These are phyloP conservation scores for Thymus quinquecostatus DNA, from an alignment of 257 asterid species.

Conservation along the genomic window DNA sequence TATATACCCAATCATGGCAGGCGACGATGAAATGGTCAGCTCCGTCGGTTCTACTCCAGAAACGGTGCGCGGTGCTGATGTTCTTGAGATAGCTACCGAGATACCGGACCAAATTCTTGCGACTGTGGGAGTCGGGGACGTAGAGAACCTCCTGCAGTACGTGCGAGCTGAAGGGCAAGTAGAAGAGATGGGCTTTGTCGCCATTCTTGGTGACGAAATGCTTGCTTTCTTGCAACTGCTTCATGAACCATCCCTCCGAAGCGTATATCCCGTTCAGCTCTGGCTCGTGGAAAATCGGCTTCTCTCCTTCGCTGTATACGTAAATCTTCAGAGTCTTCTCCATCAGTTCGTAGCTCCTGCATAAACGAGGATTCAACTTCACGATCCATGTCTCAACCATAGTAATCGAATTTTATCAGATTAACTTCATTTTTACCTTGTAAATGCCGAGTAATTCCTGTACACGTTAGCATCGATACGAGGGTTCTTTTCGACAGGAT, in stretches of 20 bases:
- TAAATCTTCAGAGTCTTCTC: constrained; percentile 65
- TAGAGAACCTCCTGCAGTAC: constrained; percentile 50
- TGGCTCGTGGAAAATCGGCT: constrained; percentile 69
- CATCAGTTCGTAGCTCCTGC: constrained; percentile 83
- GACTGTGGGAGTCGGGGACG: constrained; percentile 65
- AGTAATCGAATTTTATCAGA: neutral
- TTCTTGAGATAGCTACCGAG: constrained; percentile 52
- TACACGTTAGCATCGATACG: constrained; percentile 33
- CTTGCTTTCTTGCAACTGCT: constrained; percentile 58
- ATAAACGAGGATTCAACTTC: neutral
- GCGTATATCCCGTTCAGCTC: constrained; percentile 73
- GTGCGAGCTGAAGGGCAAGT: constrained; percentile 74
- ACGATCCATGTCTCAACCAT: neutral
- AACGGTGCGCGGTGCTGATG: constrained; percentile 53
- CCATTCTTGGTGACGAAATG: constrained; percentile 56
- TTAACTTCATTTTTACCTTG: constrained; percentile 31
- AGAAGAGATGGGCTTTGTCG: constrained; percentile 64
- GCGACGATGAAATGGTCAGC: constrained; percentile 83
- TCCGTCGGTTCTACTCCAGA: constrained; percentile 70
- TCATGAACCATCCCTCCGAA: constrained; percentile 92
- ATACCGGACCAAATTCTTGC: constrained; percentile 48
- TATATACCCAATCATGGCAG: constrained; percentile 86
- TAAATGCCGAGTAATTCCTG: constrained; percentile 41
- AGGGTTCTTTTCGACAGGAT: constrained; percentile 22
- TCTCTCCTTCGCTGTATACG: constrained; percentile 65